Evolutionary conservation across 139 green algal species (phyloP), one percentile per base, ranked within the genome.

Genomic region (Chloropicon primus): DNA sequence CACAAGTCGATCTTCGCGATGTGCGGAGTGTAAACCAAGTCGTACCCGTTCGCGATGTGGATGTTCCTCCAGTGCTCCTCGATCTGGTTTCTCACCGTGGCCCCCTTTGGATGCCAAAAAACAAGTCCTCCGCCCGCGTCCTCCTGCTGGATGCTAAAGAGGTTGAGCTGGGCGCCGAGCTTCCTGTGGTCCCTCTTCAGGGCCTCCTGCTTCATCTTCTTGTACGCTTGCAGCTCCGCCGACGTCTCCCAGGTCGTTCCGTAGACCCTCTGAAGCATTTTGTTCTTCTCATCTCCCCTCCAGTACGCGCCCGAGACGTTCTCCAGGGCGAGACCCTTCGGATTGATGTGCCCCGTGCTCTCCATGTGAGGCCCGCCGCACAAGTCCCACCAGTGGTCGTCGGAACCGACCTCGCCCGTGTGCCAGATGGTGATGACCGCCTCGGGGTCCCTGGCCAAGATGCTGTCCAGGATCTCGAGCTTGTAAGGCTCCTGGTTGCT

Each of bases 381-480:
- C 76, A 98, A 82, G 84, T 98, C 93, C 94, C 94, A 98, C 91
- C 90, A 92, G 81, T 90, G 83, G 10, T 88, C 84, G 1, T 77
- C 78, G 2, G 76, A 74, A 3, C 29, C 25, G 22, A 21, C 54
- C 72, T 89, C 78, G 79, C 95, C 95, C 1, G 98, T 95, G 87
- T 98, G 94, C 85, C 97, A 98, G 77, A 99, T 96, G 24, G 95
- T 99, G 87, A 99, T 98, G 78, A 90, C 62, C 2, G 92, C 92
- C 10, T 81, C 75, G 0, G 91, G 84, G 74, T 94, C 84, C 17
- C 81, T 84, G 0, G 75, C 83, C 22, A 91, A 79, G 78, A 97
- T 97, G 77, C 80, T 81, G 27, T 97, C 85, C 27, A 99, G 85
- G 79, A 99, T 96, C 83, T 99, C 94, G 28, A 96, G 84, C 84